A percentile compares a stretch with the other conserved stretches of the same genome.
phyloP scores from a whole-genome alignment of 306 rosid species.

The Sechiopsis laciniata region DNA sequence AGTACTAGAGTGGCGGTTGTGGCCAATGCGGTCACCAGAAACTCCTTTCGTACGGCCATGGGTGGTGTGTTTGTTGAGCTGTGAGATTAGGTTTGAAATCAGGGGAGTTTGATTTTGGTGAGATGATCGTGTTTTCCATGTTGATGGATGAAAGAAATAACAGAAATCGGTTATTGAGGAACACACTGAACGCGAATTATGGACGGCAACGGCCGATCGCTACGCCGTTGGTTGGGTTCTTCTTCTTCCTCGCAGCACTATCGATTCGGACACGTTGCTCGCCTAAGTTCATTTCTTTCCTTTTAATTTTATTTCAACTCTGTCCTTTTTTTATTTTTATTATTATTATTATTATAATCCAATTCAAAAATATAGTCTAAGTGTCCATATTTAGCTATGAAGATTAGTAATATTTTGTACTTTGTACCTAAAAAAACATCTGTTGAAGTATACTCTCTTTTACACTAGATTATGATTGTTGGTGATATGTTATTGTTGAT shows the following conservation, averaged over 20 bases:
- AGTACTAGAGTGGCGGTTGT: slow-evolving; percentile 29
- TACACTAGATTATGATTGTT: too few relatives aligned
- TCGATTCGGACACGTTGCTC: neutral
- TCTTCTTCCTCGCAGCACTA: neutral
- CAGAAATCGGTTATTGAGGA: slow-evolving; percentile 31
- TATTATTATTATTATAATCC: too few relatives aligned
- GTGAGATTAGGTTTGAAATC: neutral
- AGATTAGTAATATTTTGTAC: too few relatives aligned
- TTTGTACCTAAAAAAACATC: too few relatives aligned
- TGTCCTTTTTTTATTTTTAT: too few relatives aligned
- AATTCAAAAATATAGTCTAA: too few relatives aligned
- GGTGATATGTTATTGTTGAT: too few relatives aligned
- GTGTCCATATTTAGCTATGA: too few relatives aligned
- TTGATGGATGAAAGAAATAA: slow-evolving; percentile 18
- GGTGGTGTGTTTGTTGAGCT: neutral
- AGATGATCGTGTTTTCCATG: neutral
- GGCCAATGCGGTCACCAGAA: slow-evolving; percentile 33
- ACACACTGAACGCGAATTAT: slow-evolving; percentile 29
- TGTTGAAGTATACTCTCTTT: too few relatives aligned
- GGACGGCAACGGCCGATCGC: too few relatives aligned
- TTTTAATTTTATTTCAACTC: too few relatives aligned
- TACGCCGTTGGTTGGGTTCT: neutral
- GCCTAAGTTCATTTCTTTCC: neutral
- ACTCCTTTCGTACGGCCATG: slow-evolving; percentile 34
- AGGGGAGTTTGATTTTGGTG: neutral